phyloP scores from a whole-genome alignment of 2,329 filamentous ascomycete genomes.

The Ceratocystiopsis minuta region DNA sequence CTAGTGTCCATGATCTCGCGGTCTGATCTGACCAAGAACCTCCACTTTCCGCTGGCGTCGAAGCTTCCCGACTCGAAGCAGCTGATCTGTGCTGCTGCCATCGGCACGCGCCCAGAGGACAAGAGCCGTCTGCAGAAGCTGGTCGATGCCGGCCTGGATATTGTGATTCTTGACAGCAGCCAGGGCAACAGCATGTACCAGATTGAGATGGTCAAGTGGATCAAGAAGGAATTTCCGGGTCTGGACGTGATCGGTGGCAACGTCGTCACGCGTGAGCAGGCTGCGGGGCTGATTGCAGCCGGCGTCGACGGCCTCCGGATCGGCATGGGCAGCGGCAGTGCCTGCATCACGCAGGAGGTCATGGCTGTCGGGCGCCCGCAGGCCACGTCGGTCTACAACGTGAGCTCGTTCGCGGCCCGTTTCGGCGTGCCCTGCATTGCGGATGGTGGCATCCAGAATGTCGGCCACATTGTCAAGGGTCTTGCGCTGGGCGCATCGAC shows the following conservation, averaged over 20 bases:
- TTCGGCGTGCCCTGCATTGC: constrained; percentile 98
- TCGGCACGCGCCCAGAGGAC: constrained; percentile 88
- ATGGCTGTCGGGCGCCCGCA: constrained; percentile 97
- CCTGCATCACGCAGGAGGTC: constrained; percentile 98
- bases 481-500: constrained; percentile 85
- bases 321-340: constrained; percentile 95
- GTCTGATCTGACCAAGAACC: constrained; percentile 96
- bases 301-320: constrained; percentile 94
- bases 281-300: constrained; percentile 76
- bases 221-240: constrained; percentile 70
- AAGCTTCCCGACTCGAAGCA: constrained; percentile 97
- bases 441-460: constrained; percentile 93
- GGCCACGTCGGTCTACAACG: constrained; percentile 79
- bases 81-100: constrained; percentile 84
- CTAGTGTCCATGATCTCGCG: constrained; percentile 82
- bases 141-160: constrained; percentile 85
- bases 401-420: constrained; percentile 71
- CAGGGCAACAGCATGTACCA: constrained; percentile 99
- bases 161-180: constrained; percentile 88
- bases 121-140: constrained; percentile 72
- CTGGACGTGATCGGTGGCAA: constrained; percentile 97
- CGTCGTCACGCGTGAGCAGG: constrained; percentile 94
- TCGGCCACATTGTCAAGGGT: constrained; percentile 97
- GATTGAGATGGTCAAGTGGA: constrained; percentile 93
- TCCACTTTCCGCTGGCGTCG: constrained; percentile 88